Percentiles rank a stretch among this genome's conserved stretches.
These are phyloP conservation scores for Gaeumannomyces sp. DNA, from an alignment of 2,329 filamentous ascomycete species.

Conservation along the genomic window DNA sequence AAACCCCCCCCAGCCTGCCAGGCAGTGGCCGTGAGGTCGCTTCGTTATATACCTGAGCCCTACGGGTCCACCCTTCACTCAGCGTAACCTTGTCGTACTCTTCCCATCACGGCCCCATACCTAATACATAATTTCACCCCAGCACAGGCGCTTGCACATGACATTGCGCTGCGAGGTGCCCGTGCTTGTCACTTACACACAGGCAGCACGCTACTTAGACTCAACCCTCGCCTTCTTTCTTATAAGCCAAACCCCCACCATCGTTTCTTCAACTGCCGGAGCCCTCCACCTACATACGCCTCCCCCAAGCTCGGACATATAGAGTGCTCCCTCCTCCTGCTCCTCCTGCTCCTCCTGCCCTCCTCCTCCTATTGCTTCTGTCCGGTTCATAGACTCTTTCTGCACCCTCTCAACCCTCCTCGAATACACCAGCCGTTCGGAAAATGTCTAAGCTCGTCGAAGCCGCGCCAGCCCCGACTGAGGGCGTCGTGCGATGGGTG, in stretches of 20 bases:
- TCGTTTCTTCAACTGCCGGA: not conserved
- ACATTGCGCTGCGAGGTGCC: not conserved
- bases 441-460: constrained; percentile 19
- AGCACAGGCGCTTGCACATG: constrained; percentile 9
- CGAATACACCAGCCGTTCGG: not conserved
- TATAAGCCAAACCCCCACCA: constrained; percentile 9
- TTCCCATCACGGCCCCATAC: constrained; percentile 6
- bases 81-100: constrained; percentile 2
- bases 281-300: constrained; percentile 1
- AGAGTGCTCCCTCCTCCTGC: not conserved
- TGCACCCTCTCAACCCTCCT: not conserved
- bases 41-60: constrained; percentile 6
- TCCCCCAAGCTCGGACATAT: not conserved
- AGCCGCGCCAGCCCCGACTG: constrained; percentile 23
- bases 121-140: constrained; percentile 7
- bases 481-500: constrained; percentile 45
- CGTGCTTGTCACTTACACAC: constrained; percentile 11
- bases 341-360: not conserved
- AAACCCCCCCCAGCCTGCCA: not conserved
- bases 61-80: constrained; percentile 1
- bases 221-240: constrained; percentile 7
- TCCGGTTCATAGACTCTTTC: not conserved
- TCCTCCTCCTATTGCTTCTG: not conserved
- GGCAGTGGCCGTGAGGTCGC: not conserved
- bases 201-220: not conserved